These are phyloP conservation scores for Hyphopichia buzzinii DNA, from an alignment of 1,139 yeast species.

Conservation along the genomic window DNA sequence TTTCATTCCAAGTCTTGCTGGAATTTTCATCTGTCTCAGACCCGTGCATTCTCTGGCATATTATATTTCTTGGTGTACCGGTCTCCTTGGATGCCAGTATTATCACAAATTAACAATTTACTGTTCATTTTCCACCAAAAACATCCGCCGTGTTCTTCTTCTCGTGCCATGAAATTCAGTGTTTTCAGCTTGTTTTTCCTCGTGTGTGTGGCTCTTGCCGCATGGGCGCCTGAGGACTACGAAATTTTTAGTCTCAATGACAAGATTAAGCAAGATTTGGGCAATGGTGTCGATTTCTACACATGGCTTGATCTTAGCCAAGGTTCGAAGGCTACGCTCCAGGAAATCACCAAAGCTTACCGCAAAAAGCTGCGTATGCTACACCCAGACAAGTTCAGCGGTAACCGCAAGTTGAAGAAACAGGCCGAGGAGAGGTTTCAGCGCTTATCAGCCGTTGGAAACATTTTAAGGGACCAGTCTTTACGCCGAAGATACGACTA, in stretches of 20 bases:
- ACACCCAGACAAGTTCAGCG: slow-evolving; percentile 78
- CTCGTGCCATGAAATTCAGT: slow-evolving; percentile 8
- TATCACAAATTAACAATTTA: too few species aligned
- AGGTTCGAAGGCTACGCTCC: slow-evolving; percentile 54
- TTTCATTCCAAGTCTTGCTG: too few species aligned
- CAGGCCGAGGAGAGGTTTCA: slow-evolving; percentile 62
- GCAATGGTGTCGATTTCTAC: slow-evolving; percentile 65
- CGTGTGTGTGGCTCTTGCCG: slow-evolving; percentile 14
- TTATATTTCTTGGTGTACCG: too few species aligned
- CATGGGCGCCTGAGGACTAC: slow-evolving; percentile 59
- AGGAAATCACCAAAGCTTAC: slow-evolving; percentile 73
- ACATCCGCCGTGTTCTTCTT: too few species aligned
- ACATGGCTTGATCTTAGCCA: slow-evolving; percentile 54
- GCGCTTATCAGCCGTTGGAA: slow-evolving; percentile 69
- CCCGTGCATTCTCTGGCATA: too few species aligned
- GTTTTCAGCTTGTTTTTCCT: slow-evolving; percentile 2
- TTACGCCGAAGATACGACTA: slow-evolving; percentile 79
- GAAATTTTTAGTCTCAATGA: slow-evolving; percentile 79
- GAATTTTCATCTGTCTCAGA: too few species aligned
- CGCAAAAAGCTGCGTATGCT: slow-evolving; percentile 65
- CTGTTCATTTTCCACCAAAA: too few species aligned
- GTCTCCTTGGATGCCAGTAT: too few species aligned
- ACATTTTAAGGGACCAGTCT: slow-evolving; percentile 62
- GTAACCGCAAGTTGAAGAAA: slow-evolving; percentile 41
- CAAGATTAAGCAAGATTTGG: slow-evolving; percentile 62